These are phyloP conservation scores for Thalassia testudinum DNA, from an alignment of 116 monocot genomes.

Conservation along the genomic window DNA sequence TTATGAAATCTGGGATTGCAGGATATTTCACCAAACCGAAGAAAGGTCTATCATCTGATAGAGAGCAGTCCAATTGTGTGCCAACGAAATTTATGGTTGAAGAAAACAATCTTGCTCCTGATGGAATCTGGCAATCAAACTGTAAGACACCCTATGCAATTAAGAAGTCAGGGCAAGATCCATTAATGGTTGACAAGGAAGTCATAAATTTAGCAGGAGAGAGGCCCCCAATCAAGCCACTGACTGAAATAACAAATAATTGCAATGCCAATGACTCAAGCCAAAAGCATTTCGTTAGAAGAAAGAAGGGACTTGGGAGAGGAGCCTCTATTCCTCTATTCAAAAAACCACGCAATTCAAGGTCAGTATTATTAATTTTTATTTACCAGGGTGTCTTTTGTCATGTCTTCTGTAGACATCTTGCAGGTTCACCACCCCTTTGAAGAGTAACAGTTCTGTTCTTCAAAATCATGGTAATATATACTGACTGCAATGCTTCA, in stretches of 20 bases:
- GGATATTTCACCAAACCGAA: too few relatives aligned
- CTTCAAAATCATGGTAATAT: conserved; percentile 37
- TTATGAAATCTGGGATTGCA: too few relatives aligned
- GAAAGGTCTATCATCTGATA: too few relatives aligned
- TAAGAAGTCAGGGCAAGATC: too few relatives aligned
- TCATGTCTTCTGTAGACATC: conserved; percentile 7
- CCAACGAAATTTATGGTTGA: too few relatives aligned
- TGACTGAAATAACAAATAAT: conserved; percentile 39
- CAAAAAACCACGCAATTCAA: conserved; percentile 73
- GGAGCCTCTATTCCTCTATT: conserved; percentile 49
- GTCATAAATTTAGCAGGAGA: conserved; percentile 4
- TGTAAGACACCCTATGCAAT: too few relatives aligned
- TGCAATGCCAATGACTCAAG: conserved; percentile 7
- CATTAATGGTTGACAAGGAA: not conserved
- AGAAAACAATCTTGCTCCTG: too few relatives aligned
- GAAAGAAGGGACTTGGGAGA: conserved; percentile 31
- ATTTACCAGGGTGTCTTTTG: conserved; percentile 1
- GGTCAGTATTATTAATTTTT: conserved; percentile 15
- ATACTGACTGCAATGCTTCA: not conserved
- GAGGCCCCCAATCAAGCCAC: conserved; percentile 10
- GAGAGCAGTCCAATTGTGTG: too few relatives aligned
- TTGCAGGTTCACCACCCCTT: conserved; percentile 66
- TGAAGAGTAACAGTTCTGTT: conserved; percentile 19
- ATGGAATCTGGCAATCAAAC: too few relatives aligned
- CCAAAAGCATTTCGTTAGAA: conserved; percentile 14